Evolutionary conservation across 2,329 filamentous ascomycete species (phyloP), one percentile per base, ranked within the genome.

Genomic region (Esteya vermicola): DNA sequence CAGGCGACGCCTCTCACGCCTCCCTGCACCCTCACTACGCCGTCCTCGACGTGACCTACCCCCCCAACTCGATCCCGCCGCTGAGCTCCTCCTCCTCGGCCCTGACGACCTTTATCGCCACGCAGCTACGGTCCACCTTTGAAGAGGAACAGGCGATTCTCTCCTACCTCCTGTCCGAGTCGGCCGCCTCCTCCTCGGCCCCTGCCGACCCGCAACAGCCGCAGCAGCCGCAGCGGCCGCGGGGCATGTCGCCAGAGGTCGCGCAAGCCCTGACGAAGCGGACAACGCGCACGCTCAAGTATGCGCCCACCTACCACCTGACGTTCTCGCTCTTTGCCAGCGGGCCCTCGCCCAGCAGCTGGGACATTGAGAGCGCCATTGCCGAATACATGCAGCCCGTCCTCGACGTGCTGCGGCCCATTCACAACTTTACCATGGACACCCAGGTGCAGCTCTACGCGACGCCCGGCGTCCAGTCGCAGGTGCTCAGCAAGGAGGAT

Each of bases 361-460:
- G 91, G 91, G 85, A 93, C 39, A 85, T 96, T 38, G 82, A 95
- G 48, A 61, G 71, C 27, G 86, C 89, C 1, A 70, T 96, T 9
- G 70, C 79, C 20, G 72, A 83, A 48, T 89, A 93, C 57, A 77
- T 98, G 57, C 67, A 74, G 39, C 89, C 91, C 0, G 69, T 96
- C 35, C 68, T 98, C 0, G 70, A 83, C 33, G 78, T 85, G 21
- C 72, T 96, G 22, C 73, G 77, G 0, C 70, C 80, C 1, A 93
- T 95, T 48, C 91, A 88, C 64, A 89, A 93, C 56, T 96, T 98
- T 53, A 94, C 88, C 13, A 80, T 96, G 37, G 88, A 96, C 54
- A 93, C 86, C 0, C 91, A 98, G 60, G 83, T 98, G 3, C 91
- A 98, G 60, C 71, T 96, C 0, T 95, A 94, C 54, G 89, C 91